Evolutionary conservation across 2,329 filamentous ascomycete species (phyloP), one percentile per base, ranked within the genome.

Genomic region (Paecilomyces variotii): DNA sequence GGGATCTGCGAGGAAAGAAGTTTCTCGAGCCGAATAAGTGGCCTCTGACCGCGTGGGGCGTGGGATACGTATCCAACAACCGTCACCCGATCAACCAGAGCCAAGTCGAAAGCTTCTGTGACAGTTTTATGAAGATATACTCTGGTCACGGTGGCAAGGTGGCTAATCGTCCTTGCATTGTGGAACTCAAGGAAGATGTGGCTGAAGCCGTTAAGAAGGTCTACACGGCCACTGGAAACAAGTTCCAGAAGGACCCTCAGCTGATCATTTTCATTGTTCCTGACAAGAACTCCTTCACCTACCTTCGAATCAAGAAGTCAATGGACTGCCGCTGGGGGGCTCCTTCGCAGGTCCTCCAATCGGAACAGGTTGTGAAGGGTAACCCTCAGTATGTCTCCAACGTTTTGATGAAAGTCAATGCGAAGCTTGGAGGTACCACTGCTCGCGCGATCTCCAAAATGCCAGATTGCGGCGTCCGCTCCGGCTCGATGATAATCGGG

Each of bases 401-500:
- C 62, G 91, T 99, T 0, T 84, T 86, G 63, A 94, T 99, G 90
- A 99, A 99, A 78, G 86, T 99, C 64, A 97, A 99, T 67, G 89
- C 90, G 2, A 99, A 99, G 78, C 82, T 99, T 2, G 94, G 94
- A 12, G 94, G 94, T 4, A 82, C 84, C 0, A 97, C 91, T 0
- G 86, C 76, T 60, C 74, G 79, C 55, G 79, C 78, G 2, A 66
- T 79, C n/a, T 69, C 76, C 2, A 70, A 69, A 78, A 56, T 79
- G 72, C 52, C 70, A 68, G 39, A 70, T 62, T 56, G 73, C 67
- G 67, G 74, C 11, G 52, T 74, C 25, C 68, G 73, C 55, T 68
- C 72, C 54, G 65, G 62, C 0, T 94, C 91, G 0, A 88, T 96
- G 82, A 85, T 97, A 54, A 87, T 99, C 60, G 94, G 93, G 25